Percentiles rank a stretch among this genome's conserved stretches.
phyloP scores from a whole-genome alignment of 495 filamentous ascomycete species.

The Aspergillus leporis region DNA sequence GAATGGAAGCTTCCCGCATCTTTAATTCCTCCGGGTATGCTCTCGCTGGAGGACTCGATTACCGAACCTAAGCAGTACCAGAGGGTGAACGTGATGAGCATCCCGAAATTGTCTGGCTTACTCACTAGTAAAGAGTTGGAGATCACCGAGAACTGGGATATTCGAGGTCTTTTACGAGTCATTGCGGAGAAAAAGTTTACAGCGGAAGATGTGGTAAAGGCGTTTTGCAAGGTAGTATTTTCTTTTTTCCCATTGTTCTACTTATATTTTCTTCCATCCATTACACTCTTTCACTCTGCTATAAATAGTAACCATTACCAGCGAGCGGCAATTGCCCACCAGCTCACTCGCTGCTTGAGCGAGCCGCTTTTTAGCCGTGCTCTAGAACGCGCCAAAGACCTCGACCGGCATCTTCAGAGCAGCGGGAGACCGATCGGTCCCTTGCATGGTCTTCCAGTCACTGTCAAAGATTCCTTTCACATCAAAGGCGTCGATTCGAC shows the following conservation, averaged over 20 bases:
- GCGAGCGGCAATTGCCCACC: conserved; percentile 60
- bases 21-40: conserved; percentile 40
- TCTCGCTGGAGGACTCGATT: conserved; percentile 43
- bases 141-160: conserved; percentile 60
- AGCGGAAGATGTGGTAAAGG: conserved; percentile 53
- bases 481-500: conserved; percentile 57
- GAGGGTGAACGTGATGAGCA: conserved; percentile 41
- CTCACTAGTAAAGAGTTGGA: conserved; percentile 52
- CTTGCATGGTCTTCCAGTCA: conserved; percentile 68
- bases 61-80: conserved; percentile 34
- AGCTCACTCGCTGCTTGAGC: conserved; percentile 63
- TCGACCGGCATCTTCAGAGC: conserved; percentile 55
- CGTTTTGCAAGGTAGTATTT: conserved; percentile 58
- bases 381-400: conserved; percentile 53
- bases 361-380: conserved; percentile 67
- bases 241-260: too few relatives aligned
- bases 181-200: conserved; percentile 51
- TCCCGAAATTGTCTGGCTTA: conserved; percentile 51
- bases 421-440: conserved; percentile 56
- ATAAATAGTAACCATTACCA: conserved; percentile 20
- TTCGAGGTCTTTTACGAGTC: conserved; percentile 47
- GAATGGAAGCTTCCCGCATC: conserved; percentile 46
- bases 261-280: not conserved
- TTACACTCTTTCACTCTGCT: not conserved
- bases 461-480: conserved; percentile 67